Evolutionary conservation across 2,329 filamentous ascomycete species (phyloP), one percentile per base, ranked within the genome.

Genomic region (Sporothrix mexicana): DNA sequence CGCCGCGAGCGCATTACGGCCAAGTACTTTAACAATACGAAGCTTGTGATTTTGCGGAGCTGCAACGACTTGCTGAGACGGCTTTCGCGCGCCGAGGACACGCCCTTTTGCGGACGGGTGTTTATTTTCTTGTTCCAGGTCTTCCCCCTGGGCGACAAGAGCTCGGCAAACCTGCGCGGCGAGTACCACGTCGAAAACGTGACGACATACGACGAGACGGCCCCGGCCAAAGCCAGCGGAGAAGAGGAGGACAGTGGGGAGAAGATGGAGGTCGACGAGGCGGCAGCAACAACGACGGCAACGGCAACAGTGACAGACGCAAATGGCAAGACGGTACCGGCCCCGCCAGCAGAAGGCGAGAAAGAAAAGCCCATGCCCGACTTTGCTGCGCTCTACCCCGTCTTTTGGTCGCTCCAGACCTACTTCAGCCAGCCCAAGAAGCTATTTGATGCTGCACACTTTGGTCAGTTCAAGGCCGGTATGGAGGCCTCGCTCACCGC

Each of bases 71-170:
- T 99, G 17, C 85, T 99, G n/a, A 91, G 95, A 49, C 89, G 96
- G 62, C 86, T 99, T 2, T 98, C 96, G n/a, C 90, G 96, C 72
- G 95, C 96, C 3, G 95, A 98, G 80, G 96, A 99, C 81, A 97
- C 96, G 0, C 94, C 97, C 0, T 99, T 99, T 80, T 99, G 96
- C 79, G 96, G 96, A 17, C 89, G 96, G 53, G 96, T 99, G 36
- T 98, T 98, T 81, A 98, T 99, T 76, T 99, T 98, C 81, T 89
- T 99, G 79, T 99, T 98, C 81, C 96, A 99, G 81, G 97, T 94
- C 80, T 98, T 99, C 78, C 96, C 96, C 1, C 86, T 99, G 0
- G 95, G 95, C 45, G 97, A 99, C 82, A 96, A 95, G 80, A 98
- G 96, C 80, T 98, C 96, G 0, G 96, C 99, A 68, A 99, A 99